phyloP scores from a whole-genome alignment of 2,329 filamentous ascomycete genomes.

The Botrytis deweyae region DNA sequence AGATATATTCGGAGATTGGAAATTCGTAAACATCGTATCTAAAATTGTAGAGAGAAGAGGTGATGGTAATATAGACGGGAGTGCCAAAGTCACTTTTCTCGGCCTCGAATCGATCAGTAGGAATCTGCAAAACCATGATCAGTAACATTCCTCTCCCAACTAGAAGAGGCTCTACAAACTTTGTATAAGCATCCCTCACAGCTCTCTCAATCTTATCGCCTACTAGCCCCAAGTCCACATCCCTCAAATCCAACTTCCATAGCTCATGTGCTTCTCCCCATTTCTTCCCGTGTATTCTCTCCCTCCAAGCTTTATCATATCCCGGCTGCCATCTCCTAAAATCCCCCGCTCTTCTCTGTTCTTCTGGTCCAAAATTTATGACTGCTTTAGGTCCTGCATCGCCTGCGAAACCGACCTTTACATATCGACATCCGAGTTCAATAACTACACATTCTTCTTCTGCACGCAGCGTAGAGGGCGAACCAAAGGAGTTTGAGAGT shows the following conservation, averaged over 20 bases:
- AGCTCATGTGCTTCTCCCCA: conserved; percentile 71
- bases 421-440: conserved; percentile 75
- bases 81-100: conserved; percentile 69
- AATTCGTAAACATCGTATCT: conserved; percentile 75
- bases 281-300: conserved; percentile 46
- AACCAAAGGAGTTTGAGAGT: conserved; percentile 56
- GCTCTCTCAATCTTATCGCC: conserved; percentile 84
- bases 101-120: conserved; percentile 73
- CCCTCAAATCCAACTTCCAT: conserved; percentile 73
- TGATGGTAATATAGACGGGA: conserved; percentile 76
- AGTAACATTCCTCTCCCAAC: conserved; percentile 7
- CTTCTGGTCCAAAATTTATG: conserved; percentile 70
- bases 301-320: conserved; percentile 50
- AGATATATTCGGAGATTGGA: conserved; percentile 77
- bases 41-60: conserved; percentile 74
- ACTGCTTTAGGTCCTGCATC: conserved; percentile 73
- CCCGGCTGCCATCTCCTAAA: conserved; percentile 68
- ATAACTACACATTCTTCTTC: conserved; percentile 86
- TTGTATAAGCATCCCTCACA: conserved; percentile 77
- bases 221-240: conserved; percentile 74
- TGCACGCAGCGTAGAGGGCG: conserved; percentile 60
- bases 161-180: conserved; percentile 55
- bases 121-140: conserved; percentile 46
- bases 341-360: conserved; percentile 76
- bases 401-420: conserved; percentile 84